A percentile compares a stretch with the other conserved stretches of the same genome.
Evolutionary conservation across 257 asterid species (phyloP).

Genomic region (Nicotiana tomentosiformis): DNA sequence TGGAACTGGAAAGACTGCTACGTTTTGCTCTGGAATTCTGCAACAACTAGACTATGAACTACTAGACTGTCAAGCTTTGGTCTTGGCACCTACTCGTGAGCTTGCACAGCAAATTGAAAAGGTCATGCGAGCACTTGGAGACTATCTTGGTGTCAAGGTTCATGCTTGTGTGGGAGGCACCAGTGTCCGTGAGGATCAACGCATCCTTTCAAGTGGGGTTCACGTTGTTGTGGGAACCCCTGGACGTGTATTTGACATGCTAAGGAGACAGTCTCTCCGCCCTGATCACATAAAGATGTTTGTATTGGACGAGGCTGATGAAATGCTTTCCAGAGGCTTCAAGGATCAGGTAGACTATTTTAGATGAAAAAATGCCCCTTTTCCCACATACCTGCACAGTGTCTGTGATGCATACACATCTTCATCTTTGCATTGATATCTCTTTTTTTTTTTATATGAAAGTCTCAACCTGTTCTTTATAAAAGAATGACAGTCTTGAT

Average conservation of each 20-base stretch:
- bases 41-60: constrained; percentile 19
- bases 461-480: background rate
- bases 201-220: constrained; percentile 20
- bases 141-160: constrained; percentile 16
- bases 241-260: constrained; percentile 21
- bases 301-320: constrained; percentile 23
- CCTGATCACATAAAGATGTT: constrained; percentile 18
- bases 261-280: constrained; percentile 17
- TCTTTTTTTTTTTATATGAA: background rate
- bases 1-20: constrained; percentile 24
- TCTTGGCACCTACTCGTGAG: constrained; percentile 26
- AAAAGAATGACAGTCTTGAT: background rate
- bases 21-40: constrained; percentile 22
- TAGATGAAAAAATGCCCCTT: background rate
- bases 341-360: constrained; percentile 17
- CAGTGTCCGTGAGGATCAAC: constrained; percentile 22
- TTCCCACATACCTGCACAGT: background rate
- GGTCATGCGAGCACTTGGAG: constrained; percentile 23
- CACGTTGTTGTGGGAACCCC: constrained; percentile 25
- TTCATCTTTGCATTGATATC: background rate
- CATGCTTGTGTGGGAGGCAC: constrained; percentile 26
- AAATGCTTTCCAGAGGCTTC: constrained; percentile 24
- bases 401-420: background rate
- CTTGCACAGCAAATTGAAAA: constrained; percentile 22
- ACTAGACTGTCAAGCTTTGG: constrained; percentile 18